Percentiles rank a stretch among this genome's conserved stretches.
phyloP scores from a whole-genome alignment of 352 stramenopile species.

The Hyaloperonospora arabidopsidis region DNA sequence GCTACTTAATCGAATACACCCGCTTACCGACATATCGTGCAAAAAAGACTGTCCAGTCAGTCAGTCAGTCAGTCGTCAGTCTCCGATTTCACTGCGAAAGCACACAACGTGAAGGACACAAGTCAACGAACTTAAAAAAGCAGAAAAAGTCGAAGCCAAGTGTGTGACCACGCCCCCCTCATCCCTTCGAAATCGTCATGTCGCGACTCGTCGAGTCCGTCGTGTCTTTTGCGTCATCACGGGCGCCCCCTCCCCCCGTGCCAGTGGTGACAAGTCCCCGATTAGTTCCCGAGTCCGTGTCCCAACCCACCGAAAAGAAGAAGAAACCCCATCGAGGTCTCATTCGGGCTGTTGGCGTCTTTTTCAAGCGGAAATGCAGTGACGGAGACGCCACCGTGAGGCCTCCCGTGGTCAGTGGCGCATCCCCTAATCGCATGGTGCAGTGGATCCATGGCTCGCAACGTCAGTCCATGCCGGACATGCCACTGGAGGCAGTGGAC shows the following conservation, averaged over 20 bases:
- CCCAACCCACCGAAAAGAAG: slow-evolving; percentile 7
- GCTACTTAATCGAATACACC: no score
- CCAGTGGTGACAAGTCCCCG: not conserved
- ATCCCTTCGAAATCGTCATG: no score
- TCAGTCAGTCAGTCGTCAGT: not conserved
- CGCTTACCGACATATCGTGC: no score
- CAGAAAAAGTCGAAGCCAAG: no score
- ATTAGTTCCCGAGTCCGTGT: no score
- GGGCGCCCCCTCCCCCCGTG: no score
- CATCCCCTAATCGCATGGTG: slow-evolving; percentile 31
- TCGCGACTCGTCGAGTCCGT: no score
- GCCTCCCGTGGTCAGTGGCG: slow-evolving; percentile 20
- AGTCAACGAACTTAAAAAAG: no score
- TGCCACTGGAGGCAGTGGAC: slow-evolving; percentile 8
- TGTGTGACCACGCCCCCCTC: no score
- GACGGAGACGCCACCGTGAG: slow-evolving; percentile 12
- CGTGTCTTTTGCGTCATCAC: no score
- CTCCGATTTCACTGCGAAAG: not conserved
- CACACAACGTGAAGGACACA: no score
- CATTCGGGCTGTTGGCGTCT: slow-evolving; percentile 39
- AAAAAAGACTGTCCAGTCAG: not conserved
- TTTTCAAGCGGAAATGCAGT: slow-evolving; percentile 41
- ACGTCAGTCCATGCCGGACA: slow-evolving; percentile 21
- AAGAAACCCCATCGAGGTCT: slow-evolving; percentile 37
- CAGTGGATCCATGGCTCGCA: slow-evolving; percentile 27